Evolutionary conservation across 768 basidiomycete species (phyloP).

Genomic region (Rhodotorula taiwanensis): DNA sequence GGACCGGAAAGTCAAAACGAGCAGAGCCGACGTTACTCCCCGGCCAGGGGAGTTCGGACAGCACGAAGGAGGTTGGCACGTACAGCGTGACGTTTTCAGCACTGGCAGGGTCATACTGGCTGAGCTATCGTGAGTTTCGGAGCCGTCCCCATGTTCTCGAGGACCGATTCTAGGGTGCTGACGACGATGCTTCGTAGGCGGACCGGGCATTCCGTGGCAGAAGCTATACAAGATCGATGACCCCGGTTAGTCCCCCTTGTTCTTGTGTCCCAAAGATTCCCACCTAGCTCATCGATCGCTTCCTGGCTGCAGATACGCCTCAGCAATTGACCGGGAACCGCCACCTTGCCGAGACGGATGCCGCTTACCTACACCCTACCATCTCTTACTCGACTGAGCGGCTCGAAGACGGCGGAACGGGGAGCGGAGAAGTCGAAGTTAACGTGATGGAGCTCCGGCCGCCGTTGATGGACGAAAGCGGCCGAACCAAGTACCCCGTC

Average conservation of each 20-base stretch:
- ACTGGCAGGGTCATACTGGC: slow-evolving; percentile 46
- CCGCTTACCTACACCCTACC: slow-evolving; percentile 64
- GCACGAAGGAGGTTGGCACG: slow-evolving; percentile 47
- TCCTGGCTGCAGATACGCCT: slow-evolving; percentile 48
- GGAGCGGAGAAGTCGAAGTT: slow-evolving; percentile 19
- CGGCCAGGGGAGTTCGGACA: background rate
- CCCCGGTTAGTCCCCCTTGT: slow-evolving; percentile 46
- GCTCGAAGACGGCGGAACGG: slow-evolving; percentile 52
- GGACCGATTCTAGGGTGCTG: too few relatives aligned
- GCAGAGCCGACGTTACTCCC: slow-evolving; percentile 40
- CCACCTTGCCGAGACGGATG: slow-evolving; percentile 57
- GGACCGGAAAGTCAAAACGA: background rate
- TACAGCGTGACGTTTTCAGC: slow-evolving; percentile 75
- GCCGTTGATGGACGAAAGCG: slow-evolving; percentile 84
- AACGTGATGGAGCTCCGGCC: slow-evolving; percentile 88
- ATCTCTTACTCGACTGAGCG: slow-evolving; percentile 64
- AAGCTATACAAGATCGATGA: slow-evolving; percentile 59
- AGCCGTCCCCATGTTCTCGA: too few relatives aligned
- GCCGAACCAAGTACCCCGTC: slow-evolving; percentile 92
- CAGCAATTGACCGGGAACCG: slow-evolving; percentile 67
- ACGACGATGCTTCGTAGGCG: too few relatives aligned
- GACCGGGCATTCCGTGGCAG: slow-evolving; percentile 83
- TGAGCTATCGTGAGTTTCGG: too few relatives aligned
- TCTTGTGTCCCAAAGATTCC: background rate
- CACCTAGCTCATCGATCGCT: background rate